Evolutionary conservation across 1,284 basidiomycete species (phyloP).

Genomic region (Porodaedalea pini): DNA sequence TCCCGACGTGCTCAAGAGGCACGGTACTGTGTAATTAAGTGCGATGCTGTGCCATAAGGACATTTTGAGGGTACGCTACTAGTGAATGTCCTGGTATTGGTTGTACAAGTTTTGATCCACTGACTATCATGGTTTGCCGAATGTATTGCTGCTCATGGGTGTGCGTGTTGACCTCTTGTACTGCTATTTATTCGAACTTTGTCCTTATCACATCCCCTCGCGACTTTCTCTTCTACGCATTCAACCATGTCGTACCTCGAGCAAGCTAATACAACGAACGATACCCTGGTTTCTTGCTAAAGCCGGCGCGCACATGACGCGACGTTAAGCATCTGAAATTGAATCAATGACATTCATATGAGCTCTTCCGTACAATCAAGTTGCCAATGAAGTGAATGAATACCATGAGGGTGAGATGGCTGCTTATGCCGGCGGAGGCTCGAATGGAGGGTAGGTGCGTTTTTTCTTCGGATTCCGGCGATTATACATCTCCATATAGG

Average conservation of each 20-base stretch:
- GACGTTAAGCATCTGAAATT: no score
- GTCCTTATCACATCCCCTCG: no score
- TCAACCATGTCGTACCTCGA: no score
- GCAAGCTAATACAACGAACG: no score
- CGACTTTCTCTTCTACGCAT: no score
- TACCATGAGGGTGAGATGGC: neutral
- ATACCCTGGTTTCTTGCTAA: no score
- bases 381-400: no score
- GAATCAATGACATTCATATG: no score
- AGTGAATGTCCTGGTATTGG: neutral
- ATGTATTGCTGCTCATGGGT: neutral
- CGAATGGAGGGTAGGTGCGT: neutral
- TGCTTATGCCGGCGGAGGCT: neutral
- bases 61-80: neutral
- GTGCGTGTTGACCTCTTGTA: neutral
- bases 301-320: no score
- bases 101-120: neutral
- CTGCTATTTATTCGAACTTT: neutral
- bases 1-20: slow-evolving; percentile 57
- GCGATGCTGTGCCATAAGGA: neutral
- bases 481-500: slow-evolving; percentile 10
- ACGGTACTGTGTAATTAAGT: slow-evolving; percentile 50
- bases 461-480: neutral
- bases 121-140: neutral
- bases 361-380: no score